Evolutionary conservation across 2,329 filamentous ascomycete genomes (phyloP).

Genomic region (Aspergillus neotritici): DNA sequence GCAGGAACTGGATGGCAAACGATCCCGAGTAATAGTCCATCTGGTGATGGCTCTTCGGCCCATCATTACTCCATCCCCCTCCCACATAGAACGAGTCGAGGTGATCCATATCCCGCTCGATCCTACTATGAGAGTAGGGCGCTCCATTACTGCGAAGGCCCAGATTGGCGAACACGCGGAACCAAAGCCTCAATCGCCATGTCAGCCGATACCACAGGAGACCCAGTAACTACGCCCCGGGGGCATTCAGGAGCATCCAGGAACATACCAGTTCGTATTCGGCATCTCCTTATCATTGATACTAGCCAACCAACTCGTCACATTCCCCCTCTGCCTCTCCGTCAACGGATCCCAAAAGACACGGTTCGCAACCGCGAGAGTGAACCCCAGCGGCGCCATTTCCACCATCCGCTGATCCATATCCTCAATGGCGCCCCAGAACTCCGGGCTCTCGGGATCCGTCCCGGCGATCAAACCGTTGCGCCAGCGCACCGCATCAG

Average conservation of each 20-base stretch:
- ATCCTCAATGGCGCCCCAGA: slow-evolving; percentile 70
- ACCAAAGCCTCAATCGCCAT: slow-evolving; percentile 62
- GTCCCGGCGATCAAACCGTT: slow-evolving; percentile 66
- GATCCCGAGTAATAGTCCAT: slow-evolving; percentile 83
- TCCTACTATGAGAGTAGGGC: slow-evolving; percentile 61
- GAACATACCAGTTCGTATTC: slow-evolving; percentile 57
- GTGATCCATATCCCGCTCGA: slow-evolving; percentile 71
- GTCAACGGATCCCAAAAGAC: slow-evolving; percentile 62
- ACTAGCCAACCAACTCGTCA: slow-evolving; percentile 67
- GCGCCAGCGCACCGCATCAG: slow-evolving; percentile 60
- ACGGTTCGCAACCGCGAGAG: slow-evolving; percentile 61
- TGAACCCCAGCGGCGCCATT: slow-evolving; percentile 72
- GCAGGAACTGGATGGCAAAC: slow-evolving; percentile 75
- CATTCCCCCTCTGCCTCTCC: slow-evolving; percentile 57
- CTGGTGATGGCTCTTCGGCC: slow-evolving; percentile 70
- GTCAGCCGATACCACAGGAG: neutral
- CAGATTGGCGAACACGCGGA: slow-evolving; percentile 76
- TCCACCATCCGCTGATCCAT: slow-evolving; percentile 81
- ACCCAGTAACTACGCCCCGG: too few species aligned
- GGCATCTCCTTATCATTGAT: slow-evolving; percentile 71
- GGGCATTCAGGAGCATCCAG: too few species aligned
- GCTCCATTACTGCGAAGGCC: slow-evolving; percentile 70
- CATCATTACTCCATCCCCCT: slow-evolving; percentile 76
- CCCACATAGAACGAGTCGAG: slow-evolving; percentile 78
- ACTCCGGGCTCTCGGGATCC: slow-evolving; percentile 63